Conservation (phyloP, 441 rosid genomes). For the Aleurites moluccanus region DNA sequence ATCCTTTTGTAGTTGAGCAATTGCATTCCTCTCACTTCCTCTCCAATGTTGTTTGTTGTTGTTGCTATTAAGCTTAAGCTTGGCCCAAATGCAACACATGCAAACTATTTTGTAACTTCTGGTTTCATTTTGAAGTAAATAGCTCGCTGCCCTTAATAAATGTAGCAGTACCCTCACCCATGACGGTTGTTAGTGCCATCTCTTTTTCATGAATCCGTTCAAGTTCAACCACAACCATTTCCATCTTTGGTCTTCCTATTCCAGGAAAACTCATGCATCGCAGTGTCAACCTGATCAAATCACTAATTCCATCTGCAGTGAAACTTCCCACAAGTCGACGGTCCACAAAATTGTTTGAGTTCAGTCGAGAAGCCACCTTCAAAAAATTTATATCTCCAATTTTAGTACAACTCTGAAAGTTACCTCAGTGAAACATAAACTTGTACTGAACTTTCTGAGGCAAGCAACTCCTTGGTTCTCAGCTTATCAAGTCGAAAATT, state of each 20-base stretch:
- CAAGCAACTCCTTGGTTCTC: not conserved
- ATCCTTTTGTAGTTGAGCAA: conserved; percentile 15
- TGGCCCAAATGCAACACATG: conserved; percentile 18
- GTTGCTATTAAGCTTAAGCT: conserved; percentile 24
- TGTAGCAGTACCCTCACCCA: conserved; percentile 49
- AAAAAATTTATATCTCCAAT: conserved; percentile 2
- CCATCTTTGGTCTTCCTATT: conserved; percentile 48
- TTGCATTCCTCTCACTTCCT: not conserved
- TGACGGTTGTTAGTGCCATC: conserved; percentile 50
- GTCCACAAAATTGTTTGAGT: conserved; percentile 45
- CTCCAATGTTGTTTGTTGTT: not conserved
- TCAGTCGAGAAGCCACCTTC: conserved; percentile 41
- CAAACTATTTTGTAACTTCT: conserved; percentile 9
- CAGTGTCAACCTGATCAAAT: conserved; percentile 43
- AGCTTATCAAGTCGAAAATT: not conserved
- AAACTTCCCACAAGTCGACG: conserved; percentile 39
- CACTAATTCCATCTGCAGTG: conserved; percentile 46
- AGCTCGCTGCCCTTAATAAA: conserved; percentile 56
- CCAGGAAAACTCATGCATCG: conserved; percentile 48
- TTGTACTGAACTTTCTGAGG: not conserved
- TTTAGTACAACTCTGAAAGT: not conserved
- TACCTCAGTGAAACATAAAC: not conserved
- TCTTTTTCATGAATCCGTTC: conserved; percentile 49
- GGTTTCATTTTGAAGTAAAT: conserved; percentile 29
- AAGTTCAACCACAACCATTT: conserved; percentile 41